Evolutionary conservation across 176 grass and related monocot species (phyloP), one percentile per base, ranked within the genome.

Genomic region (Eleusine indica): DNA sequence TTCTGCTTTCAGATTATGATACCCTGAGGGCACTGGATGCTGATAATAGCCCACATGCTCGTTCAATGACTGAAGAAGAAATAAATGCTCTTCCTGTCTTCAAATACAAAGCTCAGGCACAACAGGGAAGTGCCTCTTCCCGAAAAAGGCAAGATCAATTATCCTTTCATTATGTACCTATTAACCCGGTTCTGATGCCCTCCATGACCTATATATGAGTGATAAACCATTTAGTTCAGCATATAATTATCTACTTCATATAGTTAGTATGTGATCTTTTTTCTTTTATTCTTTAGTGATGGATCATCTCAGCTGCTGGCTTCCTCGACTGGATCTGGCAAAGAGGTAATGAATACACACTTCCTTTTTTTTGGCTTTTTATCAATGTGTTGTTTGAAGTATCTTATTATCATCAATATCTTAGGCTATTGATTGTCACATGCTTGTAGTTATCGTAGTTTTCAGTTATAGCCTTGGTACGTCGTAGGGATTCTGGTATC

Each of bases 31-130:
- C 93, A 0, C 83, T 98, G 40, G 96, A 98, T 75, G 83, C 87
- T 16, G 96, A 94, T 68, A 93, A 90, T 81, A 82, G 85, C 28
- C 93, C 93, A 11, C 86, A 92, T 79, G 68, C 77, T 87, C 77
- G 73, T 87, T 98, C 96, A 28, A 98, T 98, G 96, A 96, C 85
- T 46, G 96, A 98, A 87, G 96, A 96, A 84, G 96, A 98, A 86
- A 98, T 98, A 88, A 96, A 98, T 92, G 79, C 86, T 76, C 83
- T 98, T 70, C 96, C 96, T 82, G 91, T 95, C 43, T 94, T 95
- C 86, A 92, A 92, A 74, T 98, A 96, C 85, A 95, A 94, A 89
- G 51, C 60, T 78, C 90, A 87, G 82, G 65, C 71, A 39, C 70
- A 79, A 2, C 82, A 75, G 16, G 86, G 67, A 39, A 65, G 48